Percentiles rank a stretch among this genome's conserved stretches.
phyloP scores from a whole-genome alignment of 371 early-diverging fungal genomes.

The Circinella minor region DNA sequence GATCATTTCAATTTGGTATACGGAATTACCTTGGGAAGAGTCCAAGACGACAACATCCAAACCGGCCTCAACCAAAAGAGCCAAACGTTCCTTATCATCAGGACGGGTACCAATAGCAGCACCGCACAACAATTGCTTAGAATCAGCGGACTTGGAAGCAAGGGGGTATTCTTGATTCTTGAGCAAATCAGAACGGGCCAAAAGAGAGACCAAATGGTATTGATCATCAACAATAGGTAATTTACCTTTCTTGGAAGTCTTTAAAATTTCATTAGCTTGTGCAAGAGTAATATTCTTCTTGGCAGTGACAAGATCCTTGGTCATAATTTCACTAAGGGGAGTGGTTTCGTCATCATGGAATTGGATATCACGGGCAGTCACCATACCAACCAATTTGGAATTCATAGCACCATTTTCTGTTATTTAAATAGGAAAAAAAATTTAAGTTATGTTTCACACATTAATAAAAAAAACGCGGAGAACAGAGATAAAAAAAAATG shows the following conservation, averaged over 20 bases:
- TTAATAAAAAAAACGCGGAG: neutral
- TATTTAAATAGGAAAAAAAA: neutral
- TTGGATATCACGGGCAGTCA: slow-evolving; percentile 95
- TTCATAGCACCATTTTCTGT: slow-evolving; percentile 83
- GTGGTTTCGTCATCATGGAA: slow-evolving; percentile 75
- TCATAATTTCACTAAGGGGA: slow-evolving; percentile 82
- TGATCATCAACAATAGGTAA: slow-evolving; percentile 90
- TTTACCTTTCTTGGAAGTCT: slow-evolving; percentile 94
- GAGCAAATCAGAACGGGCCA: slow-evolving; percentile 93
- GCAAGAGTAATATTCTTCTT: slow-evolving; percentile 83
- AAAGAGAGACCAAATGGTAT: slow-evolving; percentile 87
- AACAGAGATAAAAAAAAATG: neutral
- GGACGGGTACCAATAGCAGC: slow-evolving; percentile 95
- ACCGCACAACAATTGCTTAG: slow-evolving; percentile 92
- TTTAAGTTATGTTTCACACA: slow-evolving; percentile 1
- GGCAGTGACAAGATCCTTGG: slow-evolving; percentile 87
- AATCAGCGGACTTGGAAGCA: slow-evolving; percentile 81
- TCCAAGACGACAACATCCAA: slow-evolving; percentile 94
- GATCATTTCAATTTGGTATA: slow-evolving; percentile 94
- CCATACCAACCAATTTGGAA: slow-evolving; percentile 93
- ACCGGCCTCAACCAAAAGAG: slow-evolving; percentile 89
- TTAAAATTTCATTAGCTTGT: slow-evolving; percentile 91
- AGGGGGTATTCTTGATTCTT: slow-evolving; percentile 95
- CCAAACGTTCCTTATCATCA: slow-evolving; percentile 86
- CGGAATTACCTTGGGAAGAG: slow-evolving; percentile 94